Percentiles rank a stretch among this genome's conserved stretches.
Conservation (phyloP, 2,329 filamentous ascomycete genomes). For the Ascochyta koolunga region DNA sequence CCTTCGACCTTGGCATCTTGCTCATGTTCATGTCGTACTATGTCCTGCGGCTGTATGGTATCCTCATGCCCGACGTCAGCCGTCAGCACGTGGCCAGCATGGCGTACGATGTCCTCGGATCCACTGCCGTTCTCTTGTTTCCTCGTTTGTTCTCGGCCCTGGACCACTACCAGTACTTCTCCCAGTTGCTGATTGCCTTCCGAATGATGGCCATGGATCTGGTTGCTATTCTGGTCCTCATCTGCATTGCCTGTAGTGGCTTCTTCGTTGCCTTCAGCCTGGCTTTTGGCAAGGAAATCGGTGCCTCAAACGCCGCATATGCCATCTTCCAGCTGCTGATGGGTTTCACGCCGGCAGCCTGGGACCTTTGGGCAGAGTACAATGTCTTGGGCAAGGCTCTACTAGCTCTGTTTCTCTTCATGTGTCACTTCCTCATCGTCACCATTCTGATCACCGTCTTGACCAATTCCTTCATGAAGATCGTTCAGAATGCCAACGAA, state of each 20-base stretch:
- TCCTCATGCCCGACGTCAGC: conserved; percentile 76
- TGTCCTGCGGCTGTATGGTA: conserved; percentile 84
- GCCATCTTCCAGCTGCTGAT: conserved; percentile 92
- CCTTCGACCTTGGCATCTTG: conserved; percentile 90
- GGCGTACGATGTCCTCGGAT: conserved; percentile 92
- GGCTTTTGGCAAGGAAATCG: conserved; percentile 72
- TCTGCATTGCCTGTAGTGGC: conserved; percentile 86
- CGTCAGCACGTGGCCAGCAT: conserved; percentile 75
- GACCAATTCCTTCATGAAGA: conserved; percentile 94
- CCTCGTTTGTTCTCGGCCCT: conserved; percentile 91
- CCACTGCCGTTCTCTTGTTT: conserved; percentile 86
- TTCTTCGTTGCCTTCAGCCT: conserved; percentile 95
- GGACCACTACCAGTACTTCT: conserved; percentile 96
- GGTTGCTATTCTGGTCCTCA: conserved; percentile 80
- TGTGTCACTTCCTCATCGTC: conserved; percentile 92
- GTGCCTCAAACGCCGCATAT: conserved; percentile 79
- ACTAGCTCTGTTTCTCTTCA: conserved; percentile 83
- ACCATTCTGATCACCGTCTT: conserved; percentile 95
- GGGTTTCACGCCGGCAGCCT: conserved; percentile 94
- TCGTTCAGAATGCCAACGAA: conserved; percentile 90
- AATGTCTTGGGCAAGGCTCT: conserved; percentile 78
- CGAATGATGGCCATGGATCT: conserved; percentile 92
- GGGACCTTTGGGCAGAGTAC: conserved; percentile 85
- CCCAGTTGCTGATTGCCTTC: conserved; percentile 91
- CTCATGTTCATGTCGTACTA: conserved; percentile 88